These are phyloP conservation scores for Odontarrhena argentea DNA, from an alignment of 345 rosid genomes.

Conservation along the genomic window DNA sequence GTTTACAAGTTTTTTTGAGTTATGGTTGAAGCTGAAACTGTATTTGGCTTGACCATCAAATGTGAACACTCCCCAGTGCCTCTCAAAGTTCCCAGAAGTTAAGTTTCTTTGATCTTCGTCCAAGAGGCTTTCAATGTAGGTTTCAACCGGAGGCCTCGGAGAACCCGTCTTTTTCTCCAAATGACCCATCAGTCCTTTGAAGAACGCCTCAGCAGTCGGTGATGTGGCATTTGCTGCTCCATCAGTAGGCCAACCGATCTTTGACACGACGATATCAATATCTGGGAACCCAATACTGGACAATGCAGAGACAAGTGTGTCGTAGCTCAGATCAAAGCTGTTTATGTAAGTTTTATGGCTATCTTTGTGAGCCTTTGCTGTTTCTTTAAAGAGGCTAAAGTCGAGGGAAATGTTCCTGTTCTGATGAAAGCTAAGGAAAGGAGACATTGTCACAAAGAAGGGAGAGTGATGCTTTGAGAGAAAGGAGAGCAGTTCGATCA, in stretches of 20 bases:
- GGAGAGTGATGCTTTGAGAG: constrained; percentile 70
- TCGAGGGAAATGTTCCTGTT: constrained; percentile 74
- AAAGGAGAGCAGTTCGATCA: constrained; percentile 77
- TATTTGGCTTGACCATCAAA: constrained; percentile 96
- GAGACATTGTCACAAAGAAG: constrained; percentile 73
- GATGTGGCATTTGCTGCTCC: constrained; percentile 77
- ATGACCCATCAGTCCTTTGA: constrained; percentile 66
- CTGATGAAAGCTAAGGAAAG: constrained; percentile 56
- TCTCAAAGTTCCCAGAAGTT: constrained; percentile 69
- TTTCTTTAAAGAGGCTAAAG: constrained; percentile 69
- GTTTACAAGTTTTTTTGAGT: constrained; percentile 55
- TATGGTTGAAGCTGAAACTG: constrained; percentile 57
- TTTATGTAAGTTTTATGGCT: constrained; percentile 63
- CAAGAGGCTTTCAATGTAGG: constrained; percentile 68
- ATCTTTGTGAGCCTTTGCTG: constrained; percentile 55
- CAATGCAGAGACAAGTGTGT: constrained; percentile 65
- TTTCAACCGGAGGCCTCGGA: constrained; percentile 60
- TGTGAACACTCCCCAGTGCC: constrained; percentile 92
- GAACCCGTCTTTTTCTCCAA: constrained; percentile 67
- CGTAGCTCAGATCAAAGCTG: constrained; percentile 77
- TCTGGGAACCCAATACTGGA: constrained; percentile 62
- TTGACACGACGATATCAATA: constrained; percentile 61
- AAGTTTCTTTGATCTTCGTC: constrained; percentile 73
- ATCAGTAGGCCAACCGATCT: constrained; percentile 97
- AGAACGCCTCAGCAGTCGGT: constrained; percentile 55